Conservation (phyloP, 1,139 yeast species). For the Yamadazyma aaseri region DNA sequence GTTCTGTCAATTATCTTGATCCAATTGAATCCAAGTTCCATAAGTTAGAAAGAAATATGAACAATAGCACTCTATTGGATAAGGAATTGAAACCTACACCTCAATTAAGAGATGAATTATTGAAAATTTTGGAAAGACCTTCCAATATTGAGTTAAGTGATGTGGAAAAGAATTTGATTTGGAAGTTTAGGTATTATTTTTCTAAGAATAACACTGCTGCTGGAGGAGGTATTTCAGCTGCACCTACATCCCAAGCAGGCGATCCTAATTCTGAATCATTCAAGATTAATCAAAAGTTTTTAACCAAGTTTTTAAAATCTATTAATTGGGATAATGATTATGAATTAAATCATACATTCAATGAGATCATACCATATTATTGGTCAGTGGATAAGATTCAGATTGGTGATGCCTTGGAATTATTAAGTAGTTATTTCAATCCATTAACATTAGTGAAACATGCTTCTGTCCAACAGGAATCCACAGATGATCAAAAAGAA, state of each 20-base stretch:
- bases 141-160: constrained; percentile 81
- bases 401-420: constrained; percentile 89
- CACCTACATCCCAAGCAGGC: too few relatives aligned
- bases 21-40: constrained; percentile 89
- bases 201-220: constrained; percentile 51
- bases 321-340: constrained; percentile 84
- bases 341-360: constrained; percentile 78
- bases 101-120: constrained; percentile 71
- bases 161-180: constrained; percentile 81
- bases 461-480: constrained; percentile 5
- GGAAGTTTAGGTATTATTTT: constrained; percentile 89
- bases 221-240: too few relatives aligned
- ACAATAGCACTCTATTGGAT: constrained; percentile 73
- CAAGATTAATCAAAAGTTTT: constrained; percentile 44
- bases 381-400: constrained; percentile 70
- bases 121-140: constrained; percentile 68
- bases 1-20: constrained; percentile 4
- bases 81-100: constrained; percentile 89
- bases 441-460: constrained; percentile 34
- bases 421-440: constrained; percentile 70
- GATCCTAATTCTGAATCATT: constrained; percentile 15
- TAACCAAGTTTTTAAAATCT: constrained; percentile 83
- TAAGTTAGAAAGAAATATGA: constrained; percentile 73
- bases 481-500: constrained; percentile 20
- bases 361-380: constrained; percentile 44